Conservation (phyloP, 129 eudicot species). For the Logfia minima region DNA sequence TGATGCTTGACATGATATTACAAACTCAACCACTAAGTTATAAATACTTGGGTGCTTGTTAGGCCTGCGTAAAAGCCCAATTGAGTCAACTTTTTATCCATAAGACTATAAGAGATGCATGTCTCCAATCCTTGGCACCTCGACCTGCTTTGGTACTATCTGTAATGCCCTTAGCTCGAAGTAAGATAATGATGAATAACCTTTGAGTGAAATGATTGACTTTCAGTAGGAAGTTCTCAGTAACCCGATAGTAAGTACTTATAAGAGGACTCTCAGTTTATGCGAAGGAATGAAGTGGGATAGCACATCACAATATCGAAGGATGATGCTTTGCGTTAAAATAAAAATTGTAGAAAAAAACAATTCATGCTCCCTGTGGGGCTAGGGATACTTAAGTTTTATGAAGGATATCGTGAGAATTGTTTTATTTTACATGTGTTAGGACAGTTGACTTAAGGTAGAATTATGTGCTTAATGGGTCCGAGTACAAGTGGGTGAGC, state of each 20-base stretch:
- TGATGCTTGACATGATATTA: not conserved
- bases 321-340: not conserved
- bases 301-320: not conserved
- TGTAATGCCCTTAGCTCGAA: too few relatives aligned
- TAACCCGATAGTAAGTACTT: too few relatives aligned
- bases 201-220: too few relatives aligned
- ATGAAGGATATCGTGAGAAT: not conserved
- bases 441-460: not conserved
- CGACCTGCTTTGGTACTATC: too few relatives aligned
- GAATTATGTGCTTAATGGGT: not conserved
- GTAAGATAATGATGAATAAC: not conserved
- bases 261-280: not conserved
- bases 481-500: not conserved
- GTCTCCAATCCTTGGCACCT: too few relatives aligned
- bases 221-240: too few relatives aligned
- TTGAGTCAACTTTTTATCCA: not conserved
- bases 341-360: not conserved
- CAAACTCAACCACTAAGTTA: not conserved
- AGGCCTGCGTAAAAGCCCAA: not conserved
- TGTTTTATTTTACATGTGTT: not conserved
- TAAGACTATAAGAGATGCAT: not conserved
- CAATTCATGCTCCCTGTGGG: not conserved
- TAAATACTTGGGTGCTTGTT: not conserved
- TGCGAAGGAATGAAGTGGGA: not conserved
- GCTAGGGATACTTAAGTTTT: not conserved